Evolutionary conservation across 495 filamentous ascomycete genomes (phyloP).

Genomic region (Penicillium egyptiacum): DNA sequence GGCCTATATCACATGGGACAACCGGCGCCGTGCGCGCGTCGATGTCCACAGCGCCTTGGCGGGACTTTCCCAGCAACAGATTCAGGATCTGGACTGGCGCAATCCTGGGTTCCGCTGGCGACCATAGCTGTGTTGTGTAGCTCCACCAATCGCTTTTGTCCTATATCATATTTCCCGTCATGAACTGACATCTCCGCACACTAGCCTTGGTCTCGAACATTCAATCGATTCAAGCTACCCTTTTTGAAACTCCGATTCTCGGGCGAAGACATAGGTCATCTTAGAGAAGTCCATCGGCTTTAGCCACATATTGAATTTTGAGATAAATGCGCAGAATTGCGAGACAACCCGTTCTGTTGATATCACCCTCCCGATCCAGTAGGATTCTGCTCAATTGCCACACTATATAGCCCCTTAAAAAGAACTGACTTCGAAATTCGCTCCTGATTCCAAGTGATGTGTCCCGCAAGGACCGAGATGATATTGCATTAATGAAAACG

Average conservation of each 20-base stretch:
- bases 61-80: constrained; percentile 53
- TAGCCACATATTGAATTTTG: no score
- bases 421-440: background rate
- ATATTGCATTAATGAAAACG: background rate
- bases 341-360: background rate
- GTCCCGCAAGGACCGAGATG: background rate
- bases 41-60: constrained; percentile 56
- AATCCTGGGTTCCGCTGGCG: constrained; percentile 70
- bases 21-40: constrained; percentile 54
- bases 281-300: background rate
- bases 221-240: background rate
- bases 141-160: background rate
- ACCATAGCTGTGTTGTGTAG: constrained; percentile 33
- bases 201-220: constrained; percentile 4
- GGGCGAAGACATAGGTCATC: background rate
- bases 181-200: background rate
- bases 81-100: constrained; percentile 70
- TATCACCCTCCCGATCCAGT: background rate
- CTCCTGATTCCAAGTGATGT: background rate
- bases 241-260: constrained; percentile 1
- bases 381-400: background rate
- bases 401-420: background rate
- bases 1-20: constrained; percentile 64
- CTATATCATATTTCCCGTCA: background rate
- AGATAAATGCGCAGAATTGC: no score